phyloP scores from a whole-genome alignment of 331 rosid species.

The Quercus lobata region DNA sequence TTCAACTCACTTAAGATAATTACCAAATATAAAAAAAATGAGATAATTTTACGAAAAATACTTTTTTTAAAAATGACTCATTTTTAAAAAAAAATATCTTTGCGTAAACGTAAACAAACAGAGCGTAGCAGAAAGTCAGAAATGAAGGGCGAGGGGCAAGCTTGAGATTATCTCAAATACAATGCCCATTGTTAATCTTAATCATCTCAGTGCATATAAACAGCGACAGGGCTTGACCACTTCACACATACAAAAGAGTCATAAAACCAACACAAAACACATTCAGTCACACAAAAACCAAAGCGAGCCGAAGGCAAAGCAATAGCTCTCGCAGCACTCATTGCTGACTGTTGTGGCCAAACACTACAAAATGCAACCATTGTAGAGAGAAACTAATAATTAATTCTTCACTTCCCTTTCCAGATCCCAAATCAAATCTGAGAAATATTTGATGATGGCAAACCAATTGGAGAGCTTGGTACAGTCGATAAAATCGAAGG shows the following conservation, averaged over 20 bases:
- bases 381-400: not conserved
- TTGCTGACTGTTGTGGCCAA: too few relatives aligned
- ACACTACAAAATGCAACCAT: not conserved
- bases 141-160: not conserved
- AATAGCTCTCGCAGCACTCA: too few relatives aligned
- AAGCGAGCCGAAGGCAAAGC: not conserved
- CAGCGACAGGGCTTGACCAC: not conserved
- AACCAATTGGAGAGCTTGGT: constrained; percentile 61
- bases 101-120: too few relatives aligned
- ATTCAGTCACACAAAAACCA: too few relatives aligned
- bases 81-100: too few relatives aligned
- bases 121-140: not conserved
- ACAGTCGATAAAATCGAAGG: constrained; percentile 79
- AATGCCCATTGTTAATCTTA: not conserved
- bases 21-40: too few relatives aligned
- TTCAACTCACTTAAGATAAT: too few relatives aligned
- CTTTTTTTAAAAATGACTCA: too few relatives aligned
- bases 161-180: not conserved
- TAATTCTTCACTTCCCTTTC: too few relatives aligned
- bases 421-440: too few relatives aligned
- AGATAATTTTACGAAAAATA: too few relatives aligned
- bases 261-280: not conserved
- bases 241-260: not conserved
- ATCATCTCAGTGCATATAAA: not conserved
- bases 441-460: constrained; percentile 33